These are phyloP conservation scores for Coemansia sp. DNA, from an alignment of 192 early-diverging fungal species.

Conservation along the genomic window DNA sequence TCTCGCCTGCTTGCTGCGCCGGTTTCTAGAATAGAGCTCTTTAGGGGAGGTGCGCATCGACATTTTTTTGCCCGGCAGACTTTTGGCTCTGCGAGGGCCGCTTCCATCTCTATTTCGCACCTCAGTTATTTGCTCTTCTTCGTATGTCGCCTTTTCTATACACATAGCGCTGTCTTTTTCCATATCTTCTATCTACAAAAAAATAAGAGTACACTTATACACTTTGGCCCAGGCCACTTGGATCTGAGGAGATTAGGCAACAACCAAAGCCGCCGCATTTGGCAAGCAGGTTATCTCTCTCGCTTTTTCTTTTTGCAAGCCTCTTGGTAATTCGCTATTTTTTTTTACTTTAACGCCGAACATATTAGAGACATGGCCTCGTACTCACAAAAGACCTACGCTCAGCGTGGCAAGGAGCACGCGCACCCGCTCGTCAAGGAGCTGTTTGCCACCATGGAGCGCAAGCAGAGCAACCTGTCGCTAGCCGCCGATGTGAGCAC, in stretches of 20 bases:
- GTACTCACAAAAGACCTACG: slow-evolving; percentile 60
- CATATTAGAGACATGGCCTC: slow-evolving; percentile 31
- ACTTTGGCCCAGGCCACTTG: not conserved
- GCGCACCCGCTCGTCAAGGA: slow-evolving; percentile 73
- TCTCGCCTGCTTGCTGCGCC: slow-evolving; percentile 31
- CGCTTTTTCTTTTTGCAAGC: not conserved
- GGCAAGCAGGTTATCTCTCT: too few species aligned
- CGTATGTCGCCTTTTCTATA: not conserved
- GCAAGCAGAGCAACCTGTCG: slow-evolving; percentile 89
- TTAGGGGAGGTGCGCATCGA: slow-evolving; percentile 7
- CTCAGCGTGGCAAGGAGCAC: slow-evolving; percentile 66
- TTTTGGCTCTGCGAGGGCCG: slow-evolving; percentile 6
- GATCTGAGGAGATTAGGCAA: too few species aligned
- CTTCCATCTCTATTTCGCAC: not conserved
- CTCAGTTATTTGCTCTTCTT: not conserved
- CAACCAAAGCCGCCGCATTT: too few species aligned
- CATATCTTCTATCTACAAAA: not conserved
- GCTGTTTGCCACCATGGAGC: slow-evolving; percentile 82
- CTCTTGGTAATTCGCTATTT: not conserved
- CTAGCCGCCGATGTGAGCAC: slow-evolving; percentile 89
- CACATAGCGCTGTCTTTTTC: not conserved
- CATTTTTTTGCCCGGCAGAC: slow-evolving; percentile 10
- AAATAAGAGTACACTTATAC: not conserved
- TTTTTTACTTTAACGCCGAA: not conserved
- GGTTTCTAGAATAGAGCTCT: slow-evolving; percentile 11